Percentiles rank a stretch among this genome's conserved stretches.
These are phyloP conservation scores for Aureobasidium uvarum DNA, from an alignment of 2,329 filamentous ascomycete species.

Conservation along the genomic window DNA sequence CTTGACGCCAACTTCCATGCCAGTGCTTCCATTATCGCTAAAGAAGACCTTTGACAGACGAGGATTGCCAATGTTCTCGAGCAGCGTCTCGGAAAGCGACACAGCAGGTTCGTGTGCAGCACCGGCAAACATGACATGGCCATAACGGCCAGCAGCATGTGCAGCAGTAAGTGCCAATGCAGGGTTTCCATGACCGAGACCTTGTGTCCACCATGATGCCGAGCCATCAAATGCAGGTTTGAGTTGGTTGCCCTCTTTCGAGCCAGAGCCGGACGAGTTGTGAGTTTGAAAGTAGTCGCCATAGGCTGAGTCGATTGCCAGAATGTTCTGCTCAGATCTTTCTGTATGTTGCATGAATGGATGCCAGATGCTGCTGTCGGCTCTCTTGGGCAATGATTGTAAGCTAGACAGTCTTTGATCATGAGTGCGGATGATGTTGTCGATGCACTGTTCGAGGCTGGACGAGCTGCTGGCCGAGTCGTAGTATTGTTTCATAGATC, in stretches of 20 bases:
- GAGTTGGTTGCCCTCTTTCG: conserved; percentile 44
- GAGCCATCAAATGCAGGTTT: conserved; percentile 76
- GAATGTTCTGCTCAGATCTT: conserved; percentile 61
- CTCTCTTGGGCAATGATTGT: conserved; percentile 60
- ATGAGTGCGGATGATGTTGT: conserved; percentile 56
- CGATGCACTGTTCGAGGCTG: conserved; percentile 49
- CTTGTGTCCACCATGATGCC: conserved; percentile 90
- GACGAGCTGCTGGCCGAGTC: conserved; percentile 44
- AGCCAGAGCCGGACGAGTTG: conserved; percentile 25
- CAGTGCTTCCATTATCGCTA: conserved; percentile 80
- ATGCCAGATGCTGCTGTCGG: conserved; percentile 72
- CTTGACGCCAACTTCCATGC: conserved; percentile 79
- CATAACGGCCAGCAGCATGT: conserved; percentile 78
- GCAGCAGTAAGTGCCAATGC: conserved; percentile 70
- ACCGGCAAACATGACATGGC: conserved; percentile 84
- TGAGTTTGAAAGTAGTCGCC: conserved; percentile 73
- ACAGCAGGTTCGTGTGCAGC: conserved; percentile 77
- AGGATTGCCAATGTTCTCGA: conserved; percentile 60
- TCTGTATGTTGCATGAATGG: conserved; percentile 79
- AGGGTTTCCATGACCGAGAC: conserved; percentile 75
- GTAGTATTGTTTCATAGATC: conserved; percentile 66
- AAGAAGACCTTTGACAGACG: conserved; percentile 73
- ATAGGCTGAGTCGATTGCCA: conserved; percentile 75
- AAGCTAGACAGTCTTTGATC: conserved; percentile 57
- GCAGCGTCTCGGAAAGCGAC: conserved; percentile 62